A percentile compares a stretch with the other conserved stretches of the same genome.
phyloP scores from a whole-genome alignment of 2,329 filamentous ascomycete genomes.

The Curvularia sp. region DNA sequence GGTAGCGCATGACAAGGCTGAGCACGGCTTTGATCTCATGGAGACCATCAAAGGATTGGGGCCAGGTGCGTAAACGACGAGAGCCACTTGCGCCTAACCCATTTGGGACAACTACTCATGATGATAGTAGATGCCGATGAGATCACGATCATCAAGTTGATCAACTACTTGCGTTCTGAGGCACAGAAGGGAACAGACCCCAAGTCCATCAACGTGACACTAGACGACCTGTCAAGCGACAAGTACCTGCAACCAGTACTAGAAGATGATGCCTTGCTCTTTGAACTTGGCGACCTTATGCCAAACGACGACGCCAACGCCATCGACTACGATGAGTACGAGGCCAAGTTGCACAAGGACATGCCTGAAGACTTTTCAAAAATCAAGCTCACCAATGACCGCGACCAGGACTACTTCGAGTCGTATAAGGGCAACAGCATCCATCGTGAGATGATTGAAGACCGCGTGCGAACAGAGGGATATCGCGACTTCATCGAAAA shows the following conservation, averaged over 20 bases:
- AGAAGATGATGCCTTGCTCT: constrained; percentile 87
- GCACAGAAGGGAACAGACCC: constrained; percentile 48
- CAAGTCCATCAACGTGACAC: constrained; percentile 62
- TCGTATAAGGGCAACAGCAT: constrained; percentile 74
- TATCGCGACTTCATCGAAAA: constrained; percentile 96
- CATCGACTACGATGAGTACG: constrained; percentile 44
- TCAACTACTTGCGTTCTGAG: constrained; percentile 59
- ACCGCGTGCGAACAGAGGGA: constrained; percentile 83
- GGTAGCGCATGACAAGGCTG: constrained; percentile 36
- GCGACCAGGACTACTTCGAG: constrained; percentile 68
- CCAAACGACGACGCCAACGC: constrained; percentile 36
- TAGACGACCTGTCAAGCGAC: constrained; percentile 73
- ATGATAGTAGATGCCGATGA: constrained; percentile 38
- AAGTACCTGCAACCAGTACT: constrained; percentile 82
- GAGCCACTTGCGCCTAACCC: constrained; percentile 19
- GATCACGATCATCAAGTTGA: constrained; percentile 43
- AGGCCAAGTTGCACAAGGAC: constrained; percentile 53
- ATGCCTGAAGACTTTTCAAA: constrained; percentile 41
- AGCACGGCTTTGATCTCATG: constrained; percentile 39
- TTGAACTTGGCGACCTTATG: constrained; percentile 80
- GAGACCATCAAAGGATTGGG: constrained; percentile 40
- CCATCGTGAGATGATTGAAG: constrained; percentile 95
- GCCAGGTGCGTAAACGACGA: constrained; percentile 28
- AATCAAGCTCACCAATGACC: constrained; percentile 49
- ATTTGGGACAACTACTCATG: constrained; percentile 28